phyloP scores from a whole-genome alignment of 345 rosid species.

The Gossypium herbaceum region DNA sequence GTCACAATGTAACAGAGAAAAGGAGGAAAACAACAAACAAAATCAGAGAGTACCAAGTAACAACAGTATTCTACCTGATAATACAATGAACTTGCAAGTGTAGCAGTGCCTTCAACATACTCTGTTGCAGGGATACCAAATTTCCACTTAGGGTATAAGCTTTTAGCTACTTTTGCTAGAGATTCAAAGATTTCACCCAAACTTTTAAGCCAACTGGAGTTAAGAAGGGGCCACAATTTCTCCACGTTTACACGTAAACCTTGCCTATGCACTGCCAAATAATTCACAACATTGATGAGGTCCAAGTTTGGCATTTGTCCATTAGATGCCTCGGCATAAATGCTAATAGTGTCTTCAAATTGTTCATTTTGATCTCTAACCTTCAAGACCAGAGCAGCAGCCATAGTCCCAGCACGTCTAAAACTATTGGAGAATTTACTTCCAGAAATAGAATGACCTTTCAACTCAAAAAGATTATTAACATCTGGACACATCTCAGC shows the following conservation, averaged over 20 bases:
- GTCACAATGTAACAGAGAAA: background rate
- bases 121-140: conserved; percentile 76
- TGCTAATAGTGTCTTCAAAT: conserved; percentile 60
- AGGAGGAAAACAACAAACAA: background rate
- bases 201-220: conserved; percentile 49
- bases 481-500: conserved; percentile 28
- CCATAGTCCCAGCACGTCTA: conserved; percentile 83
- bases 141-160: conserved; percentile 63
- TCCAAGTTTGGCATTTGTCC: conserved; percentile 99
- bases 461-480: conserved; percentile 17
- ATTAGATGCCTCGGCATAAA: conserved; percentile 93
- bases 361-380: conserved; percentile 48
- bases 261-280: conserved; percentile 84
- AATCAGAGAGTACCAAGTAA: conserved; percentile 14
- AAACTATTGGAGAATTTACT: conserved; percentile 38
- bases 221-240: conserved; percentile 56
- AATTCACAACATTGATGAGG: conserved; percentile 82
- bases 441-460: conserved; percentile 18
- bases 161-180: conserved; percentile 53
- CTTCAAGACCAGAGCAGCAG: conserved; percentile 84
- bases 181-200: conserved; percentile 60
- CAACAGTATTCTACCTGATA: conserved; percentile 56
- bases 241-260: conserved; percentile 71
- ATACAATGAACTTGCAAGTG: conserved; percentile 87
- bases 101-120: conserved; percentile 77